Percentiles rank a stretch among this genome's conserved stretches.
Conservation (phyloP, 306 rosid genomes). For the Myrica gale region DNA sequence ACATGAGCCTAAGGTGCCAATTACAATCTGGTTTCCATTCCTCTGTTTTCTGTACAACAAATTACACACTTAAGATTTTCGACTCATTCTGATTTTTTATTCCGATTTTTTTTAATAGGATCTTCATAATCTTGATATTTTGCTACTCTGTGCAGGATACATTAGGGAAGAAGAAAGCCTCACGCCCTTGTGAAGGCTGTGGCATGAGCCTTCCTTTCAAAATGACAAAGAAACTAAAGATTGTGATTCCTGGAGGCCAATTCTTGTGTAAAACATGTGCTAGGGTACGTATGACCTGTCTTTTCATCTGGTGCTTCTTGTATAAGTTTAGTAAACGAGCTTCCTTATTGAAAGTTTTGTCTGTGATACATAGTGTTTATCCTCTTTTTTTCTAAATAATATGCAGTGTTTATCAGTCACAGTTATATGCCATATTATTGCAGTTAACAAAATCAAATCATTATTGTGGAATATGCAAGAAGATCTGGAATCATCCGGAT, state of each 20-base stretch:
- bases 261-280: conserved; percentile 79
- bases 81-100: neutral
- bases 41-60: neutral
- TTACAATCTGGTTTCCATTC: neutral
- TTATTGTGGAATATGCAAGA: conserved; percentile 97
- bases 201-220: conserved; percentile 60
- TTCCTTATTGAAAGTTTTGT: conserved; percentile 26
- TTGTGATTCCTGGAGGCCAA: conserved; percentile 51
- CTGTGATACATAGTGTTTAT: conserved; percentile 9
- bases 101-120: neutral
- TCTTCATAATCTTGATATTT: conserved; percentile 20
- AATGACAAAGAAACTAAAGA: conserved; percentile 54
- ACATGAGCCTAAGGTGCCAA: conserved; percentile 3
- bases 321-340: conserved; percentile 21
- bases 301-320: conserved; percentile 19
- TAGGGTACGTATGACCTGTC: conserved; percentile 60
- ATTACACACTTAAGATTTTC: conserved; percentile 13
- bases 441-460: conserved; percentile 89
- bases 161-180: conserved; percentile 51
- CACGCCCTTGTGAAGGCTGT: conserved; percentile 76
- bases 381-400: too few relatives aligned
- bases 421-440: conserved; percentile 25
- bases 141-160: conserved; percentile 50
- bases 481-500: conserved; percentile 85
- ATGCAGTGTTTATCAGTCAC: conserved; percentile 25